These are phyloP conservation scores for Microcyclospora tardicrescens DNA, from an alignment of 2,329 filamentous ascomycete genomes.

Conservation along the genomic window DNA sequence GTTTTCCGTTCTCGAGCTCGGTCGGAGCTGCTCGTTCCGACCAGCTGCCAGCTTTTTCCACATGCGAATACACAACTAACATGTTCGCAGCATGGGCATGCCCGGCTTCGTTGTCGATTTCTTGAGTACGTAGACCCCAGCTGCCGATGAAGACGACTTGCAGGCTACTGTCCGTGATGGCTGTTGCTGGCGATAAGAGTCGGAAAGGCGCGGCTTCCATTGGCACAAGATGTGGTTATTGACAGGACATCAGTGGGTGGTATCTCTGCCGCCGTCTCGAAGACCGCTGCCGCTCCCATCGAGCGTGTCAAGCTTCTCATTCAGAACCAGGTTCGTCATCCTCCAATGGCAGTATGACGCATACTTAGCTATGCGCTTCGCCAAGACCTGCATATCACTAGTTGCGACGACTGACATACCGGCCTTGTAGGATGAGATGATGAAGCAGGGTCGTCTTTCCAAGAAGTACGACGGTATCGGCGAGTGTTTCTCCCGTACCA, in stretches of 20 bases:
- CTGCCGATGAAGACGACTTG: conserved; percentile 2
- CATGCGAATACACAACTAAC: conserved; percentile 2
- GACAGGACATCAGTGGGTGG: conserved; percentile 68
- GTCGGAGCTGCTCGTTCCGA: background rate
- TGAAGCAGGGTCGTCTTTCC: conserved; percentile 96
- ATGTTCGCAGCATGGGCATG: conserved; percentile 19
- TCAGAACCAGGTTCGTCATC: conserved; percentile 88
- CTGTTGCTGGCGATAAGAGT: conserved; percentile 19
- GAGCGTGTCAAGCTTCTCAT: conserved; percentile 99
- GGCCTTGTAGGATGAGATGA: conserved; percentile 83
- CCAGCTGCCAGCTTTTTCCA: too few species aligned
- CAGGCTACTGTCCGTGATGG: background rate
- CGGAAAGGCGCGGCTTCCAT: conserved; percentile 5
- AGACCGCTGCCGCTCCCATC: conserved; percentile 98
- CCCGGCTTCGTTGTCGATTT: conserved; percentile 90
- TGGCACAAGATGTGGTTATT: too few species aligned
- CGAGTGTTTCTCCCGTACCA: conserved; percentile 93
- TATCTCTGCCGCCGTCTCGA: conserved; percentile 99
- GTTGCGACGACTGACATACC: conserved; percentile 1
- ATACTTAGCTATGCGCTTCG: background rate
- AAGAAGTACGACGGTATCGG: conserved; percentile 86
- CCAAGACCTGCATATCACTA: conserved; percentile 1
- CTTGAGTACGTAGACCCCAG: conserved; percentile 64
- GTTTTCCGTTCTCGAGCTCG: conserved; percentile 2
- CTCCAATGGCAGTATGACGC: conserved; percentile 1